Evolutionary conservation across 192 early-diverging fungal genomes (phyloP).

Genomic region (Backusella circina): DNA sequence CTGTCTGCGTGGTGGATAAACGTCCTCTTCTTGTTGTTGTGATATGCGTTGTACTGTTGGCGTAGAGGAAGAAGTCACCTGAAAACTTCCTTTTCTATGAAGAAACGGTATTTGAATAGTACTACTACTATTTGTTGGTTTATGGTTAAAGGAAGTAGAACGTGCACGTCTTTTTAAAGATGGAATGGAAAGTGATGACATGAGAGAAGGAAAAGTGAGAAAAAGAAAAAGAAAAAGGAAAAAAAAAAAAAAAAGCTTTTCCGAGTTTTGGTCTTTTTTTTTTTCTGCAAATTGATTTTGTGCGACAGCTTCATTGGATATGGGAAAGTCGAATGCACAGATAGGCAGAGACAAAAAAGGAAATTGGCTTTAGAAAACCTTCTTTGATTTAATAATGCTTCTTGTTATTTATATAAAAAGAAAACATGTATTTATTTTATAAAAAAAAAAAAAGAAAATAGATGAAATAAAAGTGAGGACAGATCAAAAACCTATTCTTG

Average conservation of each 20-base stretch:
- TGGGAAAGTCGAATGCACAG: neutral
- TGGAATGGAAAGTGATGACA: neutral
- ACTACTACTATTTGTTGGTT: neutral
- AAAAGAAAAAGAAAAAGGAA: neutral
- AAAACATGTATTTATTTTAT: neutral
- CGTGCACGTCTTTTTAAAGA: neutral
- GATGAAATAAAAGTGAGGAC: neutral
- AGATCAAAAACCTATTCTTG: constrained; percentile 53
- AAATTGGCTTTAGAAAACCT: neutral
- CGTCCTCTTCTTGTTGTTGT: neutral
- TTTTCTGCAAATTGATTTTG: constrained; percentile 3
- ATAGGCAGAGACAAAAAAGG: neutral
- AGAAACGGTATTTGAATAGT: neutral
- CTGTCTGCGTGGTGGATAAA: constrained; percentile 6
- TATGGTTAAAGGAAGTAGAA: constrained; percentile 6
- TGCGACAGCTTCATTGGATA: neutral
- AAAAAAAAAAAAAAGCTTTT: neutral
- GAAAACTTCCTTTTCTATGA: neutral
- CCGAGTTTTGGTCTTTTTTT: neutral
- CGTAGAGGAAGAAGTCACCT: neutral
- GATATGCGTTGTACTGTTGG: neutral
- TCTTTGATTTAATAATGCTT: neutral
- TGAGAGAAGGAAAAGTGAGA: neutral
- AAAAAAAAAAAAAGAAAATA: neutral
- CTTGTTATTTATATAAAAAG: neutral